phyloP scores from a whole-genome alignment of 352 stramenopile genomes.

The Globisporangium spinosum region DNA sequence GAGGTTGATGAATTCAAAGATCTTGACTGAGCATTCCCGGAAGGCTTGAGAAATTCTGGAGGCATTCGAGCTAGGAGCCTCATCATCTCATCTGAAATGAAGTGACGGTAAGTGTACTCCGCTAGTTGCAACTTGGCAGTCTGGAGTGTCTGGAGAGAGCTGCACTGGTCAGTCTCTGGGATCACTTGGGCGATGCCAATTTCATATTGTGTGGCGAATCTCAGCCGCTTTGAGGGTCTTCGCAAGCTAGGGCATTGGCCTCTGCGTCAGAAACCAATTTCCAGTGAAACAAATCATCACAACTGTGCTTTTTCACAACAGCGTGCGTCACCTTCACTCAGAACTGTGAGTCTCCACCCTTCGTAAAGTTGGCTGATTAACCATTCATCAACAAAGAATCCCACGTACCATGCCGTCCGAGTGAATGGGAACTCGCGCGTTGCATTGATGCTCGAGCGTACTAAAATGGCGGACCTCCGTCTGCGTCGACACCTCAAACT shows the following conservation, averaged over 20 bases:
- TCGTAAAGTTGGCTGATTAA: background rate
- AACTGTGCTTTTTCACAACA: no score
- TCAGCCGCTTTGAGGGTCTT: background rate
- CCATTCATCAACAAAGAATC: background rate
- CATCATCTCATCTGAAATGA: no score
- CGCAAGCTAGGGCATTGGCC: background rate
- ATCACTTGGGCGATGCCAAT: background rate
- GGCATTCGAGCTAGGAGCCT: no score
- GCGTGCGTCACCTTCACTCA: no score
- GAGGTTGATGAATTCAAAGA: background rate
- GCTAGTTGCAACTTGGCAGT: background rate
- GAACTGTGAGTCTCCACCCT: background rate
- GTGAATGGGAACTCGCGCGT: background rate
- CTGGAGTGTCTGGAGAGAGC: background rate
- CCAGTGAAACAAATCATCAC: no score
- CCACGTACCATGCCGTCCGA: background rate
- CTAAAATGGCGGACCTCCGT: background rate
- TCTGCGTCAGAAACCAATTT: no score
- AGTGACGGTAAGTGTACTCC: background rate
- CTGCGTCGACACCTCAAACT: background rate
- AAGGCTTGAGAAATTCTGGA: no score
- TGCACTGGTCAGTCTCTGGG: background rate
- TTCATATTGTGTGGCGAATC: background rate
- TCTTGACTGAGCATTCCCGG: no score
- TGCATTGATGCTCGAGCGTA: background rate